Evolutionary conservation across 2,329 filamentous ascomycete genomes (phyloP).

Genomic region (Immersiporthe knoxdaviesiana): DNA sequence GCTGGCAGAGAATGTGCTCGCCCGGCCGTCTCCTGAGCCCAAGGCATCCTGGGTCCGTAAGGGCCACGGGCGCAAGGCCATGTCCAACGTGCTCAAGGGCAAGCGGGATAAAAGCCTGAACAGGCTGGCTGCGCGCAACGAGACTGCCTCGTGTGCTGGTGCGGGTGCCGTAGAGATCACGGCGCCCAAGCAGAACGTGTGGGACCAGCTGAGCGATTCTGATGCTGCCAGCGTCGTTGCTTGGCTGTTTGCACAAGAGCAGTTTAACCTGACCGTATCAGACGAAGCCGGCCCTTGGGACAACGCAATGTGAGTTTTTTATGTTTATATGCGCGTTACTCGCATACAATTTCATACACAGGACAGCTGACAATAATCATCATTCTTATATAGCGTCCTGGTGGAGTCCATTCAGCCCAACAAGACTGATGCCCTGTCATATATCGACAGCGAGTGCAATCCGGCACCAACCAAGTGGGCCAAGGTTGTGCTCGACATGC

Average conservation of each 20-base stretch:
- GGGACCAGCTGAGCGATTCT: constrained; percentile 42
- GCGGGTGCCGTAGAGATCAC: constrained; percentile 31
- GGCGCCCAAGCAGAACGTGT: constrained; percentile 48
- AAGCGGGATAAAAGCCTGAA: constrained; percentile 23
- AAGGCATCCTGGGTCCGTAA: constrained; percentile 35
- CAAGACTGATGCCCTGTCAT: constrained; percentile 52
- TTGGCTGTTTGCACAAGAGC: constrained; percentile 45
- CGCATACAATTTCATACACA: not conserved
- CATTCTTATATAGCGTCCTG: constrained; percentile 31
- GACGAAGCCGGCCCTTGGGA: constrained; percentile 43
- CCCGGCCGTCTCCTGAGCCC: constrained; percentile 33
- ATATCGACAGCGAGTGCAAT: constrained; percentile 44
- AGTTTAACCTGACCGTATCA: constrained; percentile 44
- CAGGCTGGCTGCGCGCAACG: not conserved
- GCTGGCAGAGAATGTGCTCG: constrained; percentile 33
- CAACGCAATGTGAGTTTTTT: constrained; percentile 39
- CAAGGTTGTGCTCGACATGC: constrained; percentile 47
- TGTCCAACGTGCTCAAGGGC: constrained; percentile 34
- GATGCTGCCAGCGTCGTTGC: constrained; percentile 44
- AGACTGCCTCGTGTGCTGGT: constrained; percentile 30
- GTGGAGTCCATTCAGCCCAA: constrained; percentile 50
- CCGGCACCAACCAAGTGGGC: constrained; percentile 46
- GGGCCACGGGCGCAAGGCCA: constrained; percentile 33
- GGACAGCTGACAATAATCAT: constrained; percentile 11
- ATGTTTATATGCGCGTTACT: not conserved